Conservation (phyloP, 352 stramenopile genomes). For the Aphanomyces invadans region DNA sequence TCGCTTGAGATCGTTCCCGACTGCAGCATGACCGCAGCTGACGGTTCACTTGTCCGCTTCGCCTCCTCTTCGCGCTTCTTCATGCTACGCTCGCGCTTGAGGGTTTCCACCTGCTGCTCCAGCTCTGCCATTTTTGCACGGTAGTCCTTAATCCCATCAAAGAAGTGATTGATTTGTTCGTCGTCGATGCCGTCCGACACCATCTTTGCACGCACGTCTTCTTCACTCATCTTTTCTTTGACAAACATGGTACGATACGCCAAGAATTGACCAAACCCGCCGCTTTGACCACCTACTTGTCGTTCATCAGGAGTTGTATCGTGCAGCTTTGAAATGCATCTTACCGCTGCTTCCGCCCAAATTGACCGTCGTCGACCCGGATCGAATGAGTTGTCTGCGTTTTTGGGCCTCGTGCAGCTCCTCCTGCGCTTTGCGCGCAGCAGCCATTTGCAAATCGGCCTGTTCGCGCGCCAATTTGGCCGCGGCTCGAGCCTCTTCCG, state of each 20-base stretch:
- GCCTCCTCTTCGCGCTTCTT: background rate
- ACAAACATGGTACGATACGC: constrained; percentile 19
- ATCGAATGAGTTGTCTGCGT: constrained; percentile 20
- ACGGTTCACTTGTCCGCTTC: background rate
- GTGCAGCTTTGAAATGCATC: no score
- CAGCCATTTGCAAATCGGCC: constrained; percentile 21
- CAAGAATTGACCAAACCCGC: constrained; percentile 13
- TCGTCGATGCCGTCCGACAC: constrained; percentile 16
- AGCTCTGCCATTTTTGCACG: constrained; percentile 6
- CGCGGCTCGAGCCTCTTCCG: constrained; percentile 6
- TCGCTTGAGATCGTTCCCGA: constrained; percentile 36
- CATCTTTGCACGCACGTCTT: constrained; percentile 3
- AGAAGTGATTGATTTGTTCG: constrained; percentile 4
- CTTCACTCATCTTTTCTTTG: constrained; percentile 2
- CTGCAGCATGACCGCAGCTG: background rate
- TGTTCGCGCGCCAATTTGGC: constrained; percentile 8
- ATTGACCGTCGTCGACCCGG: background rate
- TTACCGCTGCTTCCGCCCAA: background rate
- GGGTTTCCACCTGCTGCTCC: constrained; percentile 27
- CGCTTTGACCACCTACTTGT: constrained; percentile 2
- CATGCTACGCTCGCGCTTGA: constrained; percentile 25
- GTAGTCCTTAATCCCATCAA: constrained; percentile 9
- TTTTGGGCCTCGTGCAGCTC: constrained; percentile 20
- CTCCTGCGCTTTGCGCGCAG: constrained; percentile 17
- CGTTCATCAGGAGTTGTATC: no score